Percentiles rank a stretch among this genome's conserved stretches.
Evolutionary conservation across 768 basidiomycete genomes (phyloP).

Genomic region (Tricholoma matsutake): DNA sequence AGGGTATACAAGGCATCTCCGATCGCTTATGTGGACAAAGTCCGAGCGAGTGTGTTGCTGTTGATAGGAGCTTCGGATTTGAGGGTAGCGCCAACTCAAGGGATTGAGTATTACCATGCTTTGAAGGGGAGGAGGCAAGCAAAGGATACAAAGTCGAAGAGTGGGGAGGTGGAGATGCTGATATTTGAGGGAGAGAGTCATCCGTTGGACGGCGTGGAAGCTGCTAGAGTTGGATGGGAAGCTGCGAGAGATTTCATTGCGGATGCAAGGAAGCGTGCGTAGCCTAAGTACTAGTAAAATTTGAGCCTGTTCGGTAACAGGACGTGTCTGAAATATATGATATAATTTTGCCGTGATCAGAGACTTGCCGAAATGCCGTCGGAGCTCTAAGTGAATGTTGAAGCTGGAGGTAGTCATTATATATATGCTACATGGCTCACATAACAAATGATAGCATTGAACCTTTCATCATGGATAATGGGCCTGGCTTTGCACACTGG

Average conservation of each 20-base stretch:
- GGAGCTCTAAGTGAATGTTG: too few species aligned
- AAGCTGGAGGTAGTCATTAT: too few species aligned
- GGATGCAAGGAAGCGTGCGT: background rate
- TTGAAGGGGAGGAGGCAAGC: conserved; percentile 40
- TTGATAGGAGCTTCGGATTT: conserved; percentile 59
- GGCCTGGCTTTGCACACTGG: too few species aligned
- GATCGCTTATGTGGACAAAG: conserved; percentile 47
- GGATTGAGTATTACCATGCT: conserved; percentile 61
- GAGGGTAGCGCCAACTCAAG: conserved; percentile 62
- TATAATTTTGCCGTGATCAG: too few species aligned
- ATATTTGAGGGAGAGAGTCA: conserved; percentile 62
- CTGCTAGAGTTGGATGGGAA: conserved; percentile 51
- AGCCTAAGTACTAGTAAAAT: too few species aligned
- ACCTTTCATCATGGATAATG: too few species aligned
- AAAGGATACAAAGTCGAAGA: background rate
- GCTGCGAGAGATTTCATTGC: conserved; percentile 50
- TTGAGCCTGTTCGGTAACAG: too few species aligned
- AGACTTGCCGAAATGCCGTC: too few species aligned
- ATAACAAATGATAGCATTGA: too few species aligned
- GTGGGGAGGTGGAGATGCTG: conserved; percentile 49
- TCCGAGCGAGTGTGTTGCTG: conserved; percentile 53
- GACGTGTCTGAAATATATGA: too few species aligned
- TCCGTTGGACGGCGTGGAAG: conserved; percentile 61
- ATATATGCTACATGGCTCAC: too few species aligned
- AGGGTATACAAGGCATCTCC: conserved; percentile 52